A percentile compares a stretch with the other conserved stretches of the same genome.
Conservation (phyloP, 441 rosid species). For the Melastoma candidum region DNA sequence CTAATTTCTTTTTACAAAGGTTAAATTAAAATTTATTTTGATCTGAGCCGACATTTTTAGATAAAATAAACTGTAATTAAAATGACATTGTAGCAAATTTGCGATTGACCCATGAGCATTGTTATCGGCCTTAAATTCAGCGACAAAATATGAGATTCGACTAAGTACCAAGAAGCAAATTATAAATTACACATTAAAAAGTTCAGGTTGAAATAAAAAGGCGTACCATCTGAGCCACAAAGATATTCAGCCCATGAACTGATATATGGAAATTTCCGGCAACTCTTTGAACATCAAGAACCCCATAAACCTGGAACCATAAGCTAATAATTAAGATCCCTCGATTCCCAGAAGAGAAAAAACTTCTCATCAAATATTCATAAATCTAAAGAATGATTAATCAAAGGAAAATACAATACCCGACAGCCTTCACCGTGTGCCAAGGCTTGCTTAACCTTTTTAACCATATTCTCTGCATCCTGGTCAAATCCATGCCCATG, state of each 20-base stretch:
- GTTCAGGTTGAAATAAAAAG: background rate
- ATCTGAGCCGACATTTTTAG: too few relatives aligned
- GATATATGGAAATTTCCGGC: slow-evolving; percentile 99
- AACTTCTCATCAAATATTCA: background rate
- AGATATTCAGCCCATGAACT: slow-evolving; percentile 85
- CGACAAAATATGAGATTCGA: too few relatives aligned
- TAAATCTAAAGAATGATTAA: slow-evolving; percentile 1
- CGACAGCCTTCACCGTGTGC: slow-evolving; percentile 88
- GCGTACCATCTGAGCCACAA: slow-evolving; percentile 86
- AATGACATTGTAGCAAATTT: too few relatives aligned
- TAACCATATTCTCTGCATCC: slow-evolving; percentile 75
- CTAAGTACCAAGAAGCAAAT: too few relatives aligned
- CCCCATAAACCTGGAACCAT: slow-evolving; percentile 71
- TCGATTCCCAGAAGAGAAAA: slow-evolving; percentile 1
- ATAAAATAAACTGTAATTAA: too few relatives aligned
- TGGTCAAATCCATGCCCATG: slow-evolving; percentile 61
- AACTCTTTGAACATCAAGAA: slow-evolving; percentile 92
- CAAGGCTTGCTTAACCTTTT: slow-evolving; percentile 86
- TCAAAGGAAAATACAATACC: slow-evolving; percentile 32
- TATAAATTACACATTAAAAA: background rate
- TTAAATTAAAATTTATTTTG: too few relatives aligned
- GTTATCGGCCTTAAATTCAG: too few relatives aligned
- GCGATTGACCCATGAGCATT: too few relatives aligned
- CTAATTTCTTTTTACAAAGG: too few relatives aligned
- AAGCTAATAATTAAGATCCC: slow-evolving; percentile 7